phyloP scores from a whole-genome alignment of 306 rosid species.

The Urtica urens region DNA sequence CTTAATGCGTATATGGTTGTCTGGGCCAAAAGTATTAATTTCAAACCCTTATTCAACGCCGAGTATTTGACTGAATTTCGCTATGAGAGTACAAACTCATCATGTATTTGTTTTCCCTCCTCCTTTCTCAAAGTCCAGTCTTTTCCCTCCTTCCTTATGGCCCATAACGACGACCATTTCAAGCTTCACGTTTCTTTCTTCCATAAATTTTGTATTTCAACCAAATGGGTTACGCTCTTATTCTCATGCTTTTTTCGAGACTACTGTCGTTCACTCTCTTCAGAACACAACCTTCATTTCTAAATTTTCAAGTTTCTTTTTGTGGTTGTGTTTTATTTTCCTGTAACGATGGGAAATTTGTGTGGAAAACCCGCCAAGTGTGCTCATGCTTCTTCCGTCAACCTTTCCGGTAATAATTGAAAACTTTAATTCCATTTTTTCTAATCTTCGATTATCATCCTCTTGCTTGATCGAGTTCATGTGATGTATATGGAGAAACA shows the following conservation, averaged over 20 bases:
- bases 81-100: no score
- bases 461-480: no score
- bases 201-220: neutral
- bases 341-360: conserved; percentile 53
- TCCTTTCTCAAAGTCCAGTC: no score
- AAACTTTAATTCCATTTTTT: neutral
- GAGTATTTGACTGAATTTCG: no score
- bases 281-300: neutral
- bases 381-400: conserved; percentile 60
- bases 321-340: neutral
- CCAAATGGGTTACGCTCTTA: conserved; percentile 1
- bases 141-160: conserved; percentile 5
- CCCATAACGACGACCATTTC: neutral
- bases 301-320: neutral
- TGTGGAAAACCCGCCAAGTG: conserved; percentile 46
- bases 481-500: no score
- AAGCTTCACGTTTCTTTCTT: neutral
- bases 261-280: neutral
- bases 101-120: no score
- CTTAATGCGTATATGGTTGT: no score
- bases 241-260: neutral
- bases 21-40: no score
- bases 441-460: no score
- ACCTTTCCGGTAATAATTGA: conserved; percentile 23
- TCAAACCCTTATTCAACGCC: no score